phyloP scores from a whole-genome alignment of 495 filamentous ascomycete species.

The Poronia punctata region DNA sequence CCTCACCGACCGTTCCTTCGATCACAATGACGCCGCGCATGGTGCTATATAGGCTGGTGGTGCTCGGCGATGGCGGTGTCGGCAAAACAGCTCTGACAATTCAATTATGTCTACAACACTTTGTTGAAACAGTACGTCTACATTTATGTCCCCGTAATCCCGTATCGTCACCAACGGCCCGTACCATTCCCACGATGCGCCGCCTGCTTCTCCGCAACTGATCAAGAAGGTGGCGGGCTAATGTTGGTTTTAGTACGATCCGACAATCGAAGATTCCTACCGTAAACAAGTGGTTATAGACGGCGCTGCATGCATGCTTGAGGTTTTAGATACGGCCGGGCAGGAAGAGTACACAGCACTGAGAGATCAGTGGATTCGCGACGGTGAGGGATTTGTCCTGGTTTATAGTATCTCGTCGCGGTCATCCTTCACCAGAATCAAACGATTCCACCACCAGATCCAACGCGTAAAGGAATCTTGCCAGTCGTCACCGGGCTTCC shows the following conservation, averaged over 20 bases:
- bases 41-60: conserved; percentile 98
- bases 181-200: background rate
- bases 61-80: conserved; percentile 71
- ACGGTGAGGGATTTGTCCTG: conserved; percentile 94
- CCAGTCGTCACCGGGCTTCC: conserved; percentile 67
- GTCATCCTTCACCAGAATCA: conserved; percentile 89
- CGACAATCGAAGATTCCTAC: conserved; percentile 95
- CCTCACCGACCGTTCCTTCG: conserved; percentile 10
- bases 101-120: conserved; percentile 68
- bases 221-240: conserved; percentile 14
- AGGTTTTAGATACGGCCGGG: conserved; percentile 96
- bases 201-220: background rate
- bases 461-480: conserved; percentile 94
- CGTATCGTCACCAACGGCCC: no score
- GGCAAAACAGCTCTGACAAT: conserved; percentile 98
- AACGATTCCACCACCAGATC: conserved; percentile 92
- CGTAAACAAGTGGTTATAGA: conserved; percentile 98
- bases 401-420: conserved; percentile 98
- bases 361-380: conserved; percentile 96
- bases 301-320: conserved; percentile 93
- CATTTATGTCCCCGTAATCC: conserved; percentile 7
- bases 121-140: conserved; percentile 50
- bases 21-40: conserved; percentile 62
- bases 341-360: conserved; percentile 98
- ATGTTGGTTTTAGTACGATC: conserved; percentile 61